Conservation (phyloP, 176 grass and related monocot genomes). For the Secale cereale region DNA sequence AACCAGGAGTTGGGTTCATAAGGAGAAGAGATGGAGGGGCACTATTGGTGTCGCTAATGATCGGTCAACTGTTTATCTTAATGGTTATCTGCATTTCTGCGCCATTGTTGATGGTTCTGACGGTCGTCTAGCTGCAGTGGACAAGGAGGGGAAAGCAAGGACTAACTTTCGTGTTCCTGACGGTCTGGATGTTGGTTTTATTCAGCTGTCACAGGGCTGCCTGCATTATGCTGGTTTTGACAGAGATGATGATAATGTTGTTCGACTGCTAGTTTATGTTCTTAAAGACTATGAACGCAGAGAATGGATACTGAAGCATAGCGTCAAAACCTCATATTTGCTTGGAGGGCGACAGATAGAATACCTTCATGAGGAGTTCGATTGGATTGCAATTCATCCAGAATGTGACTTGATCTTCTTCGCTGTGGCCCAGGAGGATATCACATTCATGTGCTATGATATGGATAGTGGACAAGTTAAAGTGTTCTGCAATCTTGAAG, state of each 20-base stretch:
- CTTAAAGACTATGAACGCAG: neutral
- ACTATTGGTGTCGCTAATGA: neutral
- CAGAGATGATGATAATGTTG: neutral
- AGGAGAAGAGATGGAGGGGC: neutral
- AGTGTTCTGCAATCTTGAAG: neutral
- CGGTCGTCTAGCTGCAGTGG: neutral
- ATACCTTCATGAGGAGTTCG: neutral
- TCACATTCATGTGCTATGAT: neutral
- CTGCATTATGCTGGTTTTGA: neutral
- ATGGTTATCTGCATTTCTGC: neutral
- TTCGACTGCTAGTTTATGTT: neutral
- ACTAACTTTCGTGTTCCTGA: neutral
- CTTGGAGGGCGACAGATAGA: neutral
- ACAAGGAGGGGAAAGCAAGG: neutral
- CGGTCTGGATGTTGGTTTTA: neutral
- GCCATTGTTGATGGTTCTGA: neutral
- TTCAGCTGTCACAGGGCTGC: neutral
- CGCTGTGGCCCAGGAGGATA: neutral
- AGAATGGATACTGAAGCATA: neutral
- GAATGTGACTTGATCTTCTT: neutral
- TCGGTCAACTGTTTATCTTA: neutral
- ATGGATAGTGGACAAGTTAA: neutral
- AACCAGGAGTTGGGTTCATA: neutral
- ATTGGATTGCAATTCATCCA: neutral
- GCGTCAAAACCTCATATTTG: neutral